These are phyloP conservation scores for Phylloporus gajari DNA, from an alignment of 1,284 basidiomycete species.

Conservation along the genomic window DNA sequence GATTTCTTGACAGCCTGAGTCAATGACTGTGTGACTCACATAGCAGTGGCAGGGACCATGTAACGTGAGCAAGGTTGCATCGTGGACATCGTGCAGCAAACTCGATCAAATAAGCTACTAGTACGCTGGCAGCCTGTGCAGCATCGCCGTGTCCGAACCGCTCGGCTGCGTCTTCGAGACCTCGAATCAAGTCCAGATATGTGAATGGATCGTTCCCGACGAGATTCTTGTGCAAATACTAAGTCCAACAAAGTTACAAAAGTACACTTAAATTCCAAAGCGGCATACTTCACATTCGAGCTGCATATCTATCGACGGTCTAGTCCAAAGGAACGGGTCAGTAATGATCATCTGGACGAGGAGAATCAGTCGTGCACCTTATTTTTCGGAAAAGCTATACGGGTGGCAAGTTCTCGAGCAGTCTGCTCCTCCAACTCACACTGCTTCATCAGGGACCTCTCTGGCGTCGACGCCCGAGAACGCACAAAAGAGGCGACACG, in stretches of 20 bases:
- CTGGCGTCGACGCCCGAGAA: conserved; percentile 16
- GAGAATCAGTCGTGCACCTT: conserved; percentile 1
- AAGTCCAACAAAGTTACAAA: not conserved
- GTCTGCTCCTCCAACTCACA: conserved; percentile 34
- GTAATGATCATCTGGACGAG: not conserved
- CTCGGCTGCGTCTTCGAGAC: not conserved
- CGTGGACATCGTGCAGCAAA: not conserved
- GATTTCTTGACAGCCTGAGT: not conserved
- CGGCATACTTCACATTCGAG: not conserved
- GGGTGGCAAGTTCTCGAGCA: conserved; percentile 32
- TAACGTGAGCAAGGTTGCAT: not conserved
- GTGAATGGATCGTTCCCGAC: not conserved
- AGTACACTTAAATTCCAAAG: not conserved
- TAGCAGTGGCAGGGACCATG: too few species aligned
- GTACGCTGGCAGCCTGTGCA: not conserved
- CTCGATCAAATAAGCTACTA: not conserved
- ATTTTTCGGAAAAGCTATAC: conserved; percentile 20
- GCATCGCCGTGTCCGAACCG: not conserved
- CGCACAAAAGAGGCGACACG: conserved; percentile 24
- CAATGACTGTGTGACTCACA: not conserved
- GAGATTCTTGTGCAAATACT: not conserved
- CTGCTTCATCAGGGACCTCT: conserved; percentile 27
- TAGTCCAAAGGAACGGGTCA: not conserved
- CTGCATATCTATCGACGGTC: not conserved
- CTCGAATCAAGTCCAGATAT: not conserved